Evolutionary conservation across 371 early-diverging fungal genomes (phyloP), one percentile per base, ranked within the genome.

Genomic region (Rhizopus microsporus): DNA sequence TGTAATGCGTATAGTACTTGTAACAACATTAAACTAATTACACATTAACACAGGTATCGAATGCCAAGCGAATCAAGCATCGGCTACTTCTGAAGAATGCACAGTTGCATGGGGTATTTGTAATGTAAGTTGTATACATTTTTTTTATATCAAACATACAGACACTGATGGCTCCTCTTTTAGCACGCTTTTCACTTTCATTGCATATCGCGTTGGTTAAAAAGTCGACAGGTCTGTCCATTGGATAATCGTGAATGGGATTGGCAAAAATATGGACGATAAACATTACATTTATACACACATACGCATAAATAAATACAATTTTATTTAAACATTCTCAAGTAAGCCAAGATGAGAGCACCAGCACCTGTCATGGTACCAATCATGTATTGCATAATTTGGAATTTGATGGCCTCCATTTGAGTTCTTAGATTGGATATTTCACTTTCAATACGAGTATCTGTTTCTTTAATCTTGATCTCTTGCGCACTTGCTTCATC

Each of bases 211-310:
- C 90, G 97, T 74, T 99, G 99, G 99, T 85, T 99, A 49, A 98
- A 96, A 80, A 94, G 93, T 59, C 91, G 99, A 54, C 93, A 96
- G 72, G 94, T 99, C 7, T 99, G 99, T 75, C 99, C 99, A 46
- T 81, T 99, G 61, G 99, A 99, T 76, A 98, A 99, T 79, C 88
- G 98, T 76, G 94, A 95, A 70, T 99, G 99, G 99, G 97, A 93
- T 66, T 96, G 91, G 84, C 93, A 95, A 71, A 94, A 95, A 85
- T 91, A 90, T 65, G 87, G 60, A 45, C 63, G 63, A 60, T 68
- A 66, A 62, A 62, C 46, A 23, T 23, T 23, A 23, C 23, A 23
- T 23, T 23, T 23, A 23, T 23, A 23, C 23, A 23, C 23, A 2
- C 23, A 23, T 23, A 23, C 23, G 23, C 23, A 23, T 23, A 23